Base-by-base conservation (phyloP, 106 monocot genomes). In the Cymbidium sinense region DNA sequence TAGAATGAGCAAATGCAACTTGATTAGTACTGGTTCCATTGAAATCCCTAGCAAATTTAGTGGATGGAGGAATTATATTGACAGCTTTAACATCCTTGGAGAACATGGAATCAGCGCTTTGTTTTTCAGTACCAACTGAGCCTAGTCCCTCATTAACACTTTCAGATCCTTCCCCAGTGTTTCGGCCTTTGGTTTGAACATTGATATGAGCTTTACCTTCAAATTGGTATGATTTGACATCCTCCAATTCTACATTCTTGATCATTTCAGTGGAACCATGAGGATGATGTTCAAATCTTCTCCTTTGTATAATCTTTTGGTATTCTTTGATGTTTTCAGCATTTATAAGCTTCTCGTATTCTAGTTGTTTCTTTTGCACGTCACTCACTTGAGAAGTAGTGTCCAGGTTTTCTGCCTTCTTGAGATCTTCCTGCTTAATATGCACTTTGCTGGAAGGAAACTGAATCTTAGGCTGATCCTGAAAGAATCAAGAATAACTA, bases 391-490 rank as follows among this genome's bases (percentile, higher is more conserved):
- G 5, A 65, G 3, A 30, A 0, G 23, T 19, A 5, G 29, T 25
- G 21, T 65, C 28, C 28, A 2, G n/a, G n/a, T 11, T 6, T 25
- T n/a, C n/a, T n/a, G n/a, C n/a, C 10, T 44, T 44, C 10, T 11
- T 6, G 10, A 44, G 7, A 44, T 44, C 10, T 4, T 44, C 44
- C 44, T 78, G 37, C 62, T 64, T 72, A 70, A 76, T 23, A 15
- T 80, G 50, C 61, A 13, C 70, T 75, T 54, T 36, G 21, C 9
- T 33, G n/a, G 76, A 21, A 30, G 74, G 18, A 8, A 29, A 17
- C 25, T 31, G 10, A 43, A 74, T 85, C 50, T 78, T 69, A 4
- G 78, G 70, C 73, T 70, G 50, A 75, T 82, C 82, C 89, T 87
- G 85, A 27, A 81, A 29, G 44, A n/a, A 37, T 25, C 18, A 82